These are phyloP conservation scores for Penicillium sp. DNA, from an alignment of 2,329 filamentous ascomycete species.

Conservation along the genomic window DNA sequence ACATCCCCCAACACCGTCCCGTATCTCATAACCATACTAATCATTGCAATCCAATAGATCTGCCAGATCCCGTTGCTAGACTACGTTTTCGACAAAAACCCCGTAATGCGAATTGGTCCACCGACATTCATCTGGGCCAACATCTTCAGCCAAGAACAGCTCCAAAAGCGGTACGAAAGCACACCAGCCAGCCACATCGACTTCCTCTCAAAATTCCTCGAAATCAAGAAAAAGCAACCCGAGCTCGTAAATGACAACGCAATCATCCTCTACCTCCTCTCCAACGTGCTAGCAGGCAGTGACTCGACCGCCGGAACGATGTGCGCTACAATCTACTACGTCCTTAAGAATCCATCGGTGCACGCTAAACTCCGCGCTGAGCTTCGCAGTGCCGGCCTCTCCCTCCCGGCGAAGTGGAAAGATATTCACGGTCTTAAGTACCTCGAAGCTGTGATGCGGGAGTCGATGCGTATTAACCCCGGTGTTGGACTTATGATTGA, in stretches of 20 bases:
- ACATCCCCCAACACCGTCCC: too few relatives aligned
- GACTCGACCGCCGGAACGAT: constrained; percentile 40
- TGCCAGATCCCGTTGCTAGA: constrained; percentile 27
- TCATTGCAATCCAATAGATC: constrained; percentile 5
- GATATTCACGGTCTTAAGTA: constrained; percentile 34
- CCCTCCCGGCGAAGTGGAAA: constrained; percentile 18
- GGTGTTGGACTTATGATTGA: constrained; percentile 50
- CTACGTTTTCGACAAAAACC: constrained; percentile 32
- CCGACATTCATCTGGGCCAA: constrained; percentile 19
- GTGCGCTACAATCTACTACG: constrained; percentile 28
- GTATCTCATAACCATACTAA: not conserved
- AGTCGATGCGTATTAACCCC: constrained; percentile 52
- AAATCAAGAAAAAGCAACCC: constrained; percentile 35
- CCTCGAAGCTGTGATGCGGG: constrained; percentile 54
- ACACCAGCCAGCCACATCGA: constrained; percentile 23
- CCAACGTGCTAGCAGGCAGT: constrained; percentile 37
- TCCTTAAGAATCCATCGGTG: constrained; percentile 16
- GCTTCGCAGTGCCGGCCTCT: constrained; percentile 14
- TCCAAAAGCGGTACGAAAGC: constrained; percentile 11
- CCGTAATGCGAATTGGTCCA: constrained; percentile 26
- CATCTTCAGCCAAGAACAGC: constrained; percentile 21
- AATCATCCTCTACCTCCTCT: constrained; percentile 38
- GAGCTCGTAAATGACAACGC: constrained; percentile 38
- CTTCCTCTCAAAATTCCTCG: constrained; percentile 44
- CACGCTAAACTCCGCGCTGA: constrained; percentile 16